Evolutionary conservation across 805 yeast species (phyloP), one percentile per base, ranked within the genome.

Genomic region (Tetrapisispora phaffii): DNA sequence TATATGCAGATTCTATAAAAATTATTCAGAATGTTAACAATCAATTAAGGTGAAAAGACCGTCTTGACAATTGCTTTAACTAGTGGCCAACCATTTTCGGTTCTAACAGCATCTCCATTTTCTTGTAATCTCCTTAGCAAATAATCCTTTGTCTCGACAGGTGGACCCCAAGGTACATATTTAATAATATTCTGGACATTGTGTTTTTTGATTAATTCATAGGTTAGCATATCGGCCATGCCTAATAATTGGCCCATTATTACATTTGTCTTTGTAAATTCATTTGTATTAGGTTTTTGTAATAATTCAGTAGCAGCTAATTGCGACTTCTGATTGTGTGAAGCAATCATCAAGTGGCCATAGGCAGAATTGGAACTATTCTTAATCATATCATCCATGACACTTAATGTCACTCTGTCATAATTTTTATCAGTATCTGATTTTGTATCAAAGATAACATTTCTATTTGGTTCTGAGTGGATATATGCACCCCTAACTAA

Each of bases 121-220:
- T 89, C 97, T 69, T 89, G 96, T 50, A 89, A 71, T 68, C 97
- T 78, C 71, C 97, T 80, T 50, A 81, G 70, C 49, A 89, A 68
- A 61, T 89, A 89, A 55, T 86, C 95, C 69, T 85, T 87, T 47
- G 96, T 88, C 68, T 90, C 97, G 54, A 78, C 67, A 45, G 95
- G 94, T 29, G 97, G 97, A 9, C 97, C 97, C 97, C 97, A 89
- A 16, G 97, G 95, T 50, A 89, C 96, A 62, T 90, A 89, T 68
- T 90, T 90, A 67, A 90, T 81, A 44, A 89, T 81, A 58, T 86
- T 86, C 49, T 74, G 77, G 38, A 77, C 84, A 38, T 76, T 72
- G 52, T 83, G 77, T 39, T 79, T 71, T 34, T 72, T 67, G 46
- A 85, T 77, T 57, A 89, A 73, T 53, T 84, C 86, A 61, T 75